Conservation (phyloP, 108 stramenopile species). For the Skeletonema potamos region DNA sequence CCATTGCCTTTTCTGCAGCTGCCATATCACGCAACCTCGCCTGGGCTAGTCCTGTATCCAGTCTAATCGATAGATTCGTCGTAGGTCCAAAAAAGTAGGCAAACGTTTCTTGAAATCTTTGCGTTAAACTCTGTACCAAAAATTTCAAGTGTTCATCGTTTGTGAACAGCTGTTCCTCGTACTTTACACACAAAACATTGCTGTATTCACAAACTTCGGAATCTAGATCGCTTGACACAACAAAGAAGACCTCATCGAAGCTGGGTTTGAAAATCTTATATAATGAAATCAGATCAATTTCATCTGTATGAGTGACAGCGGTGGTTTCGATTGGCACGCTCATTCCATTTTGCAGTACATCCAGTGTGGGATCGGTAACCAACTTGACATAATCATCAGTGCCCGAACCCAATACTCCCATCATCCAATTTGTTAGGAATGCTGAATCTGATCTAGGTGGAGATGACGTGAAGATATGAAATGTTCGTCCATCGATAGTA, state of each 20-base stretch:
- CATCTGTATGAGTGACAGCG: slow-evolving; percentile 12
- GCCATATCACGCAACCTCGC: slow-evolving; percentile 11
- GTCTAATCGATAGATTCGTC: background rate
- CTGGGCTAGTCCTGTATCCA: slow-evolving; percentile 2
- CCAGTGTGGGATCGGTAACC: background rate
- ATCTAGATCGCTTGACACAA: slow-evolving; percentile 1
- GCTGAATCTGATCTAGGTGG: slow-evolving; percentile 14
- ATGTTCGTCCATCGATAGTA: background rate
- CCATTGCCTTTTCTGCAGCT: background rate
- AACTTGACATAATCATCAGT: background rate
- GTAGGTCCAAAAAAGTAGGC: slow-evolving; percentile 5
- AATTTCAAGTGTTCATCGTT: background rate
- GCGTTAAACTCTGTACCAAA: background rate
- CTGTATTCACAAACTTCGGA: slow-evolving; percentile 11
- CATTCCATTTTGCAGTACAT: slow-evolving; percentile 1
- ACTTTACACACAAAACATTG: slow-evolving; percentile 6
- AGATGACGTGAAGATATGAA: slow-evolving; percentile 17
- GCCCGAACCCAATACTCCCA: slow-evolving; percentile 14
- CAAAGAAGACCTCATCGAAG: slow-evolving; percentile 21
- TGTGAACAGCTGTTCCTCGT: background rate
- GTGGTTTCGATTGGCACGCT: slow-evolving; percentile 11
- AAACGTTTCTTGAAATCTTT: slow-evolving; percentile 1
- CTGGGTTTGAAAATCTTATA: slow-evolving; percentile 17
- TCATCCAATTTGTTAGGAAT: slow-evolving; percentile 18
- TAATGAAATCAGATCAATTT: slow-evolving; percentile 1